Evolutionary conservation across 768 basidiomycete species (phyloP).

Genomic region (Lactarius sp.): DNA sequence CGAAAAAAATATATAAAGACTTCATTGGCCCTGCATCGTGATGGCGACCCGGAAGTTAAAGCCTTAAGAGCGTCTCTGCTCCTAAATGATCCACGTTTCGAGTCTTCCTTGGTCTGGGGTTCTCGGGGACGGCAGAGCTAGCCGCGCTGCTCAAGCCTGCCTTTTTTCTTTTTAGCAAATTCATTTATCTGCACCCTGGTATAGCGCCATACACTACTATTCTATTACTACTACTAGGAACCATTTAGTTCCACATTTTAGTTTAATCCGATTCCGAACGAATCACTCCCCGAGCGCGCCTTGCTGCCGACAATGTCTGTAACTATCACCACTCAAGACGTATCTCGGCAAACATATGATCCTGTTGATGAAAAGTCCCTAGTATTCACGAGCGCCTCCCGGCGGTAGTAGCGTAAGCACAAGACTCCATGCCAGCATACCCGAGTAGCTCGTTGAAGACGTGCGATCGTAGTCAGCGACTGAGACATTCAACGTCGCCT

Average conservation of each 20-base stretch:
- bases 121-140: not conserved
- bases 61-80: not conserved
- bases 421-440: no score
- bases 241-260: no score
- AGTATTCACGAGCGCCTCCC: no score
- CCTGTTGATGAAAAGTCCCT: no score
- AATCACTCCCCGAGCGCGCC: no score
- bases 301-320: not conserved
- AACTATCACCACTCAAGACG: not conserved
- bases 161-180: not conserved
- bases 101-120: not conserved
- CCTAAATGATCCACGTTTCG: not conserved
- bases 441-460: no score
- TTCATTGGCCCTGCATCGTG: not conserved
- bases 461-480: no score
- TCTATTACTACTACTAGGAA: no score
- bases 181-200: not conserved
- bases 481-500: no score
- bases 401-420: no score
- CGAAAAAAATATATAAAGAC: not conserved
- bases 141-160: not conserved
- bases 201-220: not conserved
- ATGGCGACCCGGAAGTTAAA: not conserved
- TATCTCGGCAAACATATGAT: constrained; percentile 27
- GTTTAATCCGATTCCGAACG: no score